These are phyloP conservation scores for Endocalyx cinctus DNA, from an alignment of 2,329 filamentous ascomycete species.

Conservation along the genomic window DNA sequence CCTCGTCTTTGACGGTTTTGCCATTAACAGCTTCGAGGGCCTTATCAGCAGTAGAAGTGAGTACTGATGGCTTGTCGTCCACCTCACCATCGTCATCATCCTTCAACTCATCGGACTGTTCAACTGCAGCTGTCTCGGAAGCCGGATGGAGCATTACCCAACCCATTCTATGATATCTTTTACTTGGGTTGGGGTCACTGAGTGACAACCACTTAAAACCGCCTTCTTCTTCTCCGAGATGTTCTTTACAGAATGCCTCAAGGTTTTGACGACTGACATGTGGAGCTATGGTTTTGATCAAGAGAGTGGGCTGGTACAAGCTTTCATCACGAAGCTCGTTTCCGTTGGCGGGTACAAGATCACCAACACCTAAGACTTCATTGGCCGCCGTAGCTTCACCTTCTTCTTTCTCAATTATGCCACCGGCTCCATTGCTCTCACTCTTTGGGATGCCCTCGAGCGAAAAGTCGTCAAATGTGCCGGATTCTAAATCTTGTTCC, in stretches of 20 bases:
- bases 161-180: slow-evolving; percentile 94
- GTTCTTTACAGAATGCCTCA: slow-evolving; percentile 90
- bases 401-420: slow-evolving; percentile 88
- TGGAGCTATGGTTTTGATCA: slow-evolving; percentile 97
- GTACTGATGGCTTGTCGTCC: slow-evolving; percentile 45
- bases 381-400: slow-evolving; percentile 88
- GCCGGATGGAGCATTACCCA: slow-evolving; percentile 95
- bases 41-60: slow-evolving; percentile 67
- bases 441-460: slow-evolving; percentile 91
- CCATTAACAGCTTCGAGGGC: slow-evolving; percentile 93
- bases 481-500: slow-evolving; percentile 80
- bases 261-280: slow-evolving; percentile 92
- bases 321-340: slow-evolving; percentile 88
- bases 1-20: slow-evolving; percentile 93
- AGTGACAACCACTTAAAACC: slow-evolving; percentile 95
- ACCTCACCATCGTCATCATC: slow-evolving; percentile 61
- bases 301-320: slow-evolving; percentile 80
- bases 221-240: slow-evolving; percentile 83
- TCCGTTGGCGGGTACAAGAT: slow-evolving; percentile 77
- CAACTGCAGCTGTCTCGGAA: slow-evolving; percentile 58
- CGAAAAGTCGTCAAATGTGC: slow-evolving; percentile 90
- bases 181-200: slow-evolving; percentile 93
- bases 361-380: slow-evolving; percentile 87
- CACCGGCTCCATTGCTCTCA: slow-evolving; percentile 82
- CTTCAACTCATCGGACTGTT: slow-evolving; percentile 69